Evolutionary conservation across 2,329 filamentous ascomycete genomes (phyloP), one percentile per base, ranked within the genome.

Genomic region (Colletotrichum liriopes): DNA sequence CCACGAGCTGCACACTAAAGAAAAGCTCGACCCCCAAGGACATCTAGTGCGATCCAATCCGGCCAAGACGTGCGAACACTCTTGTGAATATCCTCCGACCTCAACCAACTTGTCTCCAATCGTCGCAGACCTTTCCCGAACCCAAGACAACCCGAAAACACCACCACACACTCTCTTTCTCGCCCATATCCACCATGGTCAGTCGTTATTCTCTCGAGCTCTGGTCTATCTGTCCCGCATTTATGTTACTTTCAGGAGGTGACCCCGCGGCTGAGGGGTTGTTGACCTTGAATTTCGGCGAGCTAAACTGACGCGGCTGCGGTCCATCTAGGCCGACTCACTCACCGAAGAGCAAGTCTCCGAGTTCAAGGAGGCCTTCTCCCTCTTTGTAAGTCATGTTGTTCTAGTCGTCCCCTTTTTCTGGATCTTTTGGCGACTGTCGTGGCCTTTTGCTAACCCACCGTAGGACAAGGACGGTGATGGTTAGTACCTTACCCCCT

Each of bases 301-400:
- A 65, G 37, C 65, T 66, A 58, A 54, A 65, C 71, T 71, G 67
- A 74, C 70, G 26, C 60, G 32, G 49, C 60, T 45, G 62, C 32
- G 26, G 14, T 35, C 35, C 16, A 49, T 66, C 67, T 84, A 98
- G 96, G 96, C 96, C 84, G 96, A 99, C 85, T 96, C 96, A 85
- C 93, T 99, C 82, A 98, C 96, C 80, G 96, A 99, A 90, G 96
- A 99, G 89, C 96, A 99, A 91, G 96, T 99, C 84, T 98, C 96
- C 84, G 96, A 99, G 89, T 99, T 98, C 90, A 99, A 98, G 93
- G 96, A 99, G 89, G 96, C 96, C 67, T 99, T 99, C 88, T 99
- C 96, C 84, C 94, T 99, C 77, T 99, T 99, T 86, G 96, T 99
- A 93, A 93, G 96, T 86, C 16, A 29, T 9, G 45, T 37, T 62